Evolutionary conservation across 2,329 filamentous ascomycete species (phyloP).

Genomic region (Phialophora tarda): DNA sequence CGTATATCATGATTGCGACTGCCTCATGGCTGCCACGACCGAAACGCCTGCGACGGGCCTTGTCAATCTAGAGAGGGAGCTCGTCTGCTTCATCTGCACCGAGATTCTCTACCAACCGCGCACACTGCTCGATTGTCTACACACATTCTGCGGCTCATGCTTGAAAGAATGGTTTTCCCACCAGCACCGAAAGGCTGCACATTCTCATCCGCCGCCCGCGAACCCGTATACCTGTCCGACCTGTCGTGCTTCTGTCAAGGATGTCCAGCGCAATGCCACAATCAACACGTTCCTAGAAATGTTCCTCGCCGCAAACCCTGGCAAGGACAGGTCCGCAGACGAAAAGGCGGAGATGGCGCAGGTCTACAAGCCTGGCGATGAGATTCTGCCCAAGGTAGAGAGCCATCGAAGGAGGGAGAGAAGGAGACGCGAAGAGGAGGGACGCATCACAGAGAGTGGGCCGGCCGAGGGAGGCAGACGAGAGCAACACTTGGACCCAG

Average conservation of each 20-base stretch:
- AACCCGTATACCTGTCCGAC: constrained; percentile 84
- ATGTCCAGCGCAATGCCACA: constrained; percentile 87
- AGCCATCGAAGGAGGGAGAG: constrained; percentile 55
- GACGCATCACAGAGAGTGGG: constrained; percentile 66
- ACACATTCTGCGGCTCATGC: constrained; percentile 95
- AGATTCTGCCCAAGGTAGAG: constrained; percentile 71
- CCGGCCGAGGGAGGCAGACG: constrained; percentile 51
- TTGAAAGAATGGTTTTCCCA: constrained; percentile 94
- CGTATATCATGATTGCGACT: constrained; percentile 6
- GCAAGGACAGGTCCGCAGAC: constrained; percentile 68
- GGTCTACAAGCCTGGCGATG: constrained; percentile 81
- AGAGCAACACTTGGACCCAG: constrained; percentile 46
- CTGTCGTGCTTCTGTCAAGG: constrained; percentile 84
- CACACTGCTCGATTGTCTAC: constrained; percentile 88
- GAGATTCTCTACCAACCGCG: constrained; percentile 90
- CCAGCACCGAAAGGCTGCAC: constrained; percentile 66
- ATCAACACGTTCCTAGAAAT: constrained; percentile 90
- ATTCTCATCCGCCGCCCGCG: constrained; percentile 48
- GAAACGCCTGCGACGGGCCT: constrained; percentile 44
- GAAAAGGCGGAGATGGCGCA: constrained; percentile 78
- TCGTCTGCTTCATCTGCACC: constrained; percentile 97
- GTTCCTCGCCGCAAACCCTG: constrained; percentile 79
- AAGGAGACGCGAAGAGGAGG: constrained; percentile 56
- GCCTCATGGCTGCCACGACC: constrained; percentile 30
- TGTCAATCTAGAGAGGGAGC: constrained; percentile 84